Base-by-base conservation (phyloP, 768 basidiomycete genomes). In the Vararia minispora region DNA sequence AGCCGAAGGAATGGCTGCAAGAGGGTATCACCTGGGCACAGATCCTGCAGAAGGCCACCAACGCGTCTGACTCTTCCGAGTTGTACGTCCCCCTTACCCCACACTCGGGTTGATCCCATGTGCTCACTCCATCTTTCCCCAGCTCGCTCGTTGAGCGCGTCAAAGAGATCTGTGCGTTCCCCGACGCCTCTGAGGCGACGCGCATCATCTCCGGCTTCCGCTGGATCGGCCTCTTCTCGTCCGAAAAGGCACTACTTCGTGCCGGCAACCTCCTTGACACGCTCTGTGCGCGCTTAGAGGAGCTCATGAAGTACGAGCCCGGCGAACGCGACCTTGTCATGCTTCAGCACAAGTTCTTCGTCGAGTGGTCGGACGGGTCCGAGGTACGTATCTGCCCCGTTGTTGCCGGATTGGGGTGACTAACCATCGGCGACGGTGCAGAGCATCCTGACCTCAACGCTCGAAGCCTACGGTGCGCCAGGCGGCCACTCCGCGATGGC, bases 341-440 rank as follows among this genome's bases (percentile, higher is more conserved):
- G 79, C 76, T 99, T 38, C 94, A 97, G 63, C 94, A 99, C 74
- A 94, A 92, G 67, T 98, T 99, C 56, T 63, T 88, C 50, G 79
- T 98, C 26, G 79, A 91, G 56, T 85, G 83, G 74, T 68, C 72
- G 24, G 88, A 97, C 52, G 91, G 94, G 33, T 70, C 62, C 33
- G 64, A 72, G 62, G 81, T 79, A 43, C 36, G 71, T 50, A 32
- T 25, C n/a, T 22, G 14, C 7, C 11, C 6, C 8, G 8, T 14
- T 8, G 8, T 13, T 23, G 12, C 18, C 5, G 10, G 20, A n/a
- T 24, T n/a, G n/a, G 11, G 10, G 40, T 14, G 24, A 8, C 21
- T 42, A 23, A 44, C 49, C 35, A 33, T 29, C 28, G 33, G 4
- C 36, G 14, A 21, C 36, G 10, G 37, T 23, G 37, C 43, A 83